Conservation (phyloP, 140 eudicot genomes). For the Anethum foeniculum region DNA sequence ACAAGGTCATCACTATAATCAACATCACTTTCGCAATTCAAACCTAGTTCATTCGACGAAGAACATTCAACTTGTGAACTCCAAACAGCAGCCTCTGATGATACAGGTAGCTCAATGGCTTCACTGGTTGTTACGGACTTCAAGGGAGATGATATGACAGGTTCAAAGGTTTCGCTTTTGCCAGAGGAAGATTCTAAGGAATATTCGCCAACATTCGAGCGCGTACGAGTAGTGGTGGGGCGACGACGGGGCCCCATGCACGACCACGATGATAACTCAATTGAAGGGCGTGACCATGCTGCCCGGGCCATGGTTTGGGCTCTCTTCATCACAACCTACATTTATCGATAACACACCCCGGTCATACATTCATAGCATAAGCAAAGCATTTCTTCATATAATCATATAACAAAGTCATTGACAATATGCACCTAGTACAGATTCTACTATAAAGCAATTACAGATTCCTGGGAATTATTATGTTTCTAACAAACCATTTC, state of each 20-base stretch:
- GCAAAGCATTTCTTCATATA: no score
- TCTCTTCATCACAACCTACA: constrained; percentile 88
- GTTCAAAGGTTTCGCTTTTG: constrained; percentile 25
- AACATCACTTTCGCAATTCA: constrained; percentile 15
- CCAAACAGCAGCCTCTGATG: constrained; percentile 30
- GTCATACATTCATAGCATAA: neutral
- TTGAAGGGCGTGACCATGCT: constrained; percentile 74
- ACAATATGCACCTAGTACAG: neutral
- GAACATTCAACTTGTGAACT: constrained; percentile 20
- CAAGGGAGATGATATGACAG: constrained; percentile 22
- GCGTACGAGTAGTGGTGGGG: constrained; percentile 20
- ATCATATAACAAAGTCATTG: neutral
- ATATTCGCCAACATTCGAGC: constrained; percentile 13
- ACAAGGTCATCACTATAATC: constrained; percentile 28
- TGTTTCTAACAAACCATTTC: neutral
- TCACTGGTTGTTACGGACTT: constrained; percentile 30
- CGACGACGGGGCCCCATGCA: constrained; percentile 90
- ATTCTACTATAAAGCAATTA: neutral
- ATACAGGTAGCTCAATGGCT: constrained; percentile 41
- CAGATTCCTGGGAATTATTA: neutral
- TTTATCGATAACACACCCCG: constrained; percentile 6
- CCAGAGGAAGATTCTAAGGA: constrained; percentile 30
- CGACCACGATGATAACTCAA: constrained; percentile 68
- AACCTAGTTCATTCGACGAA: constrained; percentile 18
- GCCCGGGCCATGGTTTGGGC: constrained; percentile 97